phyloP scores from a whole-genome alignment of 305 asterid species.

The Fraxinus sp. region DNA sequence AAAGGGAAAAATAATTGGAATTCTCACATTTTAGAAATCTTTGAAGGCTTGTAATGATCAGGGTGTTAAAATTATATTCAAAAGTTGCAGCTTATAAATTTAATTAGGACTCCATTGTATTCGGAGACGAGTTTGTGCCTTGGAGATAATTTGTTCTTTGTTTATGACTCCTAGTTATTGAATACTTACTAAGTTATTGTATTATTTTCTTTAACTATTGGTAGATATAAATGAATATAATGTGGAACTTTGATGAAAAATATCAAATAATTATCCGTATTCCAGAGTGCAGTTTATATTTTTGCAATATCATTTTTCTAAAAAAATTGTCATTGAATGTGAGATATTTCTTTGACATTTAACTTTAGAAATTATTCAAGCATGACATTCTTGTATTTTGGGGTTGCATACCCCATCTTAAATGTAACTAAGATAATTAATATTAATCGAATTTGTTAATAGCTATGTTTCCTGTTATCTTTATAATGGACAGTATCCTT shows the following conservation, averaged over 20 bases:
- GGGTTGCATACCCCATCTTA: not conserved
- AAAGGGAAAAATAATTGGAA: not conserved
- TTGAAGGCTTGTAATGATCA: not conserved
- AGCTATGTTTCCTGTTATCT: not conserved
- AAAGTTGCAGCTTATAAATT: not conserved
- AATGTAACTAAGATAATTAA: not conserved
- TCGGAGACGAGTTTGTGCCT: not conserved
- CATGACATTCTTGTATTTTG: not conserved
- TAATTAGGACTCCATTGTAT: not conserved
- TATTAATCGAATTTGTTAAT: not conserved
- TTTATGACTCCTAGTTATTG: not conserved
- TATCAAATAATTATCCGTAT: not conserved
- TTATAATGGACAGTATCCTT: not conserved
- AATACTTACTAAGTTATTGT: not conserved
- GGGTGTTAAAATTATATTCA: not conserved
- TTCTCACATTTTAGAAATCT: not conserved
- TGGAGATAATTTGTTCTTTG: not conserved
- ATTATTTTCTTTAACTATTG: not conserved
- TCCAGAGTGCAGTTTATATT: not conserved
- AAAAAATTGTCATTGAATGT: not conserved
- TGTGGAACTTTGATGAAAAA: not conserved
- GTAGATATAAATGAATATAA: not conserved
- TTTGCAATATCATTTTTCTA: not conserved
- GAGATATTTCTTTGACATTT: not conserved
- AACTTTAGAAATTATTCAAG: not conserved